These are phyloP conservation scores for sweet orange (Citrus sinensis) DNA, from an alignment of 345 rosid genomes.

Conservation along the genomic window DVS_A1.0 CM039163.1:46766001-46766500, in stretches of 20 bases:
- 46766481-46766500: too few species aligned
- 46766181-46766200: neutral
- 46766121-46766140: neutral
- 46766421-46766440: neutral
- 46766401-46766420: neutral
- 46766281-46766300: constrained; percentile 14
- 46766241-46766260: neutral
- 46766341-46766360: constrained; percentile 36
- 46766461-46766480: neutral
- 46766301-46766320: constrained; percentile 16
- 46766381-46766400: constrained; percentile 29
- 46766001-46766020: neutral
- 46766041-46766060: neutral
- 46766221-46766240: neutral
- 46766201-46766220: neutral
- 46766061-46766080: neutral
- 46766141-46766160: neutral
- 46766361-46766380: constrained; percentile 35
- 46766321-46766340: constrained; percentile 30
- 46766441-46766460: neutral
- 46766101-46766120: neutral
- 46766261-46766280: constrained; percentile 1
- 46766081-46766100: neutral
- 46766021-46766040: neutral
- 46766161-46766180: neutral